Evolutionary conservation across 139 green algal genomes (phyloP), one percentile per base, ranked within the genome.

Genomic region (Klebsormidium nitens): DNA sequence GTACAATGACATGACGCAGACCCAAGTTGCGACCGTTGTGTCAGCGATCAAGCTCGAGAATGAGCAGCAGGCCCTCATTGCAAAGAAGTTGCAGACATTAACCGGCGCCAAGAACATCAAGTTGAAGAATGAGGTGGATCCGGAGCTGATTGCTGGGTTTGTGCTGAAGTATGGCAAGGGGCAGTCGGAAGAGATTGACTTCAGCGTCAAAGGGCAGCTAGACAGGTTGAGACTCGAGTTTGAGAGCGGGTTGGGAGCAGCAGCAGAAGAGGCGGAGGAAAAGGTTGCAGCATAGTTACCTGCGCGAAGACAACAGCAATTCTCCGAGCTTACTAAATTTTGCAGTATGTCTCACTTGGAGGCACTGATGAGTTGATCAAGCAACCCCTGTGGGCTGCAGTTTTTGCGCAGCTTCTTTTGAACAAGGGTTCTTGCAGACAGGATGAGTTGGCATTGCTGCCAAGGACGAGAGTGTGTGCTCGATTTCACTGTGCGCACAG

Each of bases 21-120:
- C 94, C 35, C 88, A 96, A 90, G 88, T 98, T 17, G 94, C 93
- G 4, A 88, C 82, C 11, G 81, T 99, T 55, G 87, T 87, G 32
- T 96, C 87, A 28, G 94, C 95, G 1, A 89, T 96, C 4, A 91
- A 96, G 88, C 89, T 99, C 57, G 93, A 97, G 83, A 91, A 98
- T 84, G 92, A 96, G 81, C 91, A 98, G 85, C 93, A 98, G 83
- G 97, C 96, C 82, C 82, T 97, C 65, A 97, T 99, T 76, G 95
- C 94, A 75, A 97, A 98, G 91, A 98, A 98, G 94, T 82, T 99
- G 66, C 89, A 96, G 87, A 89, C 96, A 83, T 86, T 98, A 74
- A 98, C 88, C 8, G 90, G 90, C 55, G 84, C 83, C 75, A 98
- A 97, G 88, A 99, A 98, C 90, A 96, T 99, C 83, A 99, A 99